A percentile compares a stretch with the other conserved stretches of the same genome.
Conservation (phyloP, 2,329 filamentous ascomycete genomes). For the Trichophyton equinum region DNA sequence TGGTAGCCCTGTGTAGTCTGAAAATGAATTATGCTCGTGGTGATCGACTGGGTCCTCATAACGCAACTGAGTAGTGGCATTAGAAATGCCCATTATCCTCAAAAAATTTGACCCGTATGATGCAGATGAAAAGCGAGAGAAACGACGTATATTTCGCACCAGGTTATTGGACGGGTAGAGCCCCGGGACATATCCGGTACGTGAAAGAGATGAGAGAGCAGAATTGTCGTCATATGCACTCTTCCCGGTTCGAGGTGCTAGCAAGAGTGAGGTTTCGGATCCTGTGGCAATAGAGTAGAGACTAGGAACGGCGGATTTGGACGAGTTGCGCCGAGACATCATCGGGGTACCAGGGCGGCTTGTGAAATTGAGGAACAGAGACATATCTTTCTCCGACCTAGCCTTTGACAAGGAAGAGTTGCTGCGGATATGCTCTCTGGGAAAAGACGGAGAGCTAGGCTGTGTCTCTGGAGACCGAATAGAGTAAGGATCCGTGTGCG, state of each 20-base stretch:
- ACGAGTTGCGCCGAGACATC: conserved; percentile 18
- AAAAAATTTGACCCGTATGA: conserved; percentile 37
- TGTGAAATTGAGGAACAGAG: conserved; percentile 22
- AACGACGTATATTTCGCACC: conserved; percentile 35
- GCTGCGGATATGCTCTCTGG: conserved; percentile 31
- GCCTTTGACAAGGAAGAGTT: conserved; percentile 32
- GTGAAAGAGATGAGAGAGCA: conserved; percentile 32
- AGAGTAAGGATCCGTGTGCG: conserved; percentile 34
- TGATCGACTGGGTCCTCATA: conserved; percentile 23
- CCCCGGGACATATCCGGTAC: conserved; percentile 34
- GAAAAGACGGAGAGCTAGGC: conserved; percentile 28
- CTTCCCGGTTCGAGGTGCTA: conserved; percentile 30
- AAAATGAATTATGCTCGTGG: conserved; percentile 36
- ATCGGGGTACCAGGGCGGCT: conserved; percentile 15
- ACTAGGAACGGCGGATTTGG: conserved; percentile 32
- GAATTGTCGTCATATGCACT: conserved; percentile 36
- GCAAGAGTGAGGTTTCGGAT: conserved; percentile 34
- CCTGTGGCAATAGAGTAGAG: conserved; percentile 36
- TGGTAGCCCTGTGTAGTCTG: conserved; percentile 33
- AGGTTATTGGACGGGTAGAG: conserved; percentile 36
- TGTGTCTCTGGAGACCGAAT: conserved; percentile 24
- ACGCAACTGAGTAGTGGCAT: conserved; percentile 20
- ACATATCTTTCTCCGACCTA: conserved; percentile 31
- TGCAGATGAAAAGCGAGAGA: conserved; percentile 36
- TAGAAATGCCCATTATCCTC: conserved; percentile 35